Base-by-base conservation (phyloP, 345 rosid genomes). In the Arabis hirsuta region DNA sequence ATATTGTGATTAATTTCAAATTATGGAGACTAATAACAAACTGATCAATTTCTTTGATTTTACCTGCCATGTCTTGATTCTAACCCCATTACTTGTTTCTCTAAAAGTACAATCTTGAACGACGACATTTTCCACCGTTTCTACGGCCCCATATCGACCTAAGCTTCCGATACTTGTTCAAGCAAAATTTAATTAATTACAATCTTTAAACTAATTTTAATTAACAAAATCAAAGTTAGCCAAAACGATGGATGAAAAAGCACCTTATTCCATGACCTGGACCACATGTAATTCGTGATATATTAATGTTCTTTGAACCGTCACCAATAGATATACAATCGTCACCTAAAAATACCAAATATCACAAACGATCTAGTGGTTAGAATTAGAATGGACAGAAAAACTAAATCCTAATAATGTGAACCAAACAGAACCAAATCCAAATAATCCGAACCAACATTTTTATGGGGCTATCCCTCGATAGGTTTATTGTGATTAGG, bases 231-330 rank as follows among this genome's bases (percentile, higher is more conserved):
- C 6, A 42, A 29, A 26, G 22, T 6, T n/a, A 2, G 12, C 45
- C 20, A 10, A 9, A 57, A 12, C 41, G 43, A 2, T 47, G 3
- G 14, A 57, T 27, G 55, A 48, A 22, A 47, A 36, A 12, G 0
- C 44, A 83, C 88, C 88, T 87, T 57, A 84, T 80, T 12, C 88
- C 88, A 46, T 84, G 91, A 4, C 91, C 88, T 0, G 87, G 88
- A 55, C 91, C 86, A 32, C 91, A 86, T 2, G 46, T 5, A 36
- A 80, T 78, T 13, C 48, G 13, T 41, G 65, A 70, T 19, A 87
- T 59, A 9, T 62, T 55, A 50, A 87, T 26, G 8, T 78, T 47
- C 20, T 55, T 75, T 2, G 82, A 63, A 29, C 83, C 87, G 0
- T 72, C 78, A 1, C 88, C 83, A 43, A 87, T 87, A 4, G 88